Conservation (phyloP, 306 rosid genomes). For the Vigna nakashimae region DNA sequence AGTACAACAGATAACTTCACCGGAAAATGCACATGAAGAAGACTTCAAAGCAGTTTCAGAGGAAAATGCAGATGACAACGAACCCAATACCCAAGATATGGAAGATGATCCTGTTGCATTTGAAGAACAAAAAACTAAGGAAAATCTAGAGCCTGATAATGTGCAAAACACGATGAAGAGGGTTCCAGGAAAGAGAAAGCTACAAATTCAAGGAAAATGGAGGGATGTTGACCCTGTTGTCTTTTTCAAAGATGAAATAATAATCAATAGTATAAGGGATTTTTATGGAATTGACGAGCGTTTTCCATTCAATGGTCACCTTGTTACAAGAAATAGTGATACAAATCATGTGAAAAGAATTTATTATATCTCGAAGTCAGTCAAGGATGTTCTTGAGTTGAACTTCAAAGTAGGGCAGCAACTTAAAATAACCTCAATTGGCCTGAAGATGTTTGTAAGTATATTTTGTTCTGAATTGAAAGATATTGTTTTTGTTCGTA, state of each 20-base stretch:
- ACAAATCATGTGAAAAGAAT: slow-evolving; percentile 85
- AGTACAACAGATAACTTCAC: slow-evolving; percentile 45
- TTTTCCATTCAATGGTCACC: slow-evolving; percentile 85
- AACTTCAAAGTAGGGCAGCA: slow-evolving; percentile 90
- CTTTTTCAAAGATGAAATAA: slow-evolving; percentile 79
- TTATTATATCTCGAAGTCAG: slow-evolving; percentile 85
- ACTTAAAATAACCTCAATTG: slow-evolving; percentile 93
- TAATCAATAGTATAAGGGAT: slow-evolving; percentile 71
- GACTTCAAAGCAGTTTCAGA: slow-evolving; percentile 56
- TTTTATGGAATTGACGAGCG: slow-evolving; percentile 83
- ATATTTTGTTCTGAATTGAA: slow-evolving; percentile 37
- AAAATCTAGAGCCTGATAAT: slow-evolving; percentile 47
- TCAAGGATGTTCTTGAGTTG: slow-evolving; percentile 86
- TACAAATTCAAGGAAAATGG: slow-evolving; percentile 91
- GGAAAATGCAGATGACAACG: slow-evolving; percentile 56
- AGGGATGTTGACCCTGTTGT: slow-evolving; percentile 97
- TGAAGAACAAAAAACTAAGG: slow-evolving; percentile 54
- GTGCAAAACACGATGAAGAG: slow-evolving; percentile 49
- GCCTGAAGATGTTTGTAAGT: slow-evolving; percentile 99
- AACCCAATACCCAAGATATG: slow-evolving; percentile 48
- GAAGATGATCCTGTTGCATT: slow-evolving; percentile 47
- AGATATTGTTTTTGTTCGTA: slow-evolving; percentile 7
- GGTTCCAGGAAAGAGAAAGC: slow-evolving; percentile 71
- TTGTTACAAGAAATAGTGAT: slow-evolving; percentile 82
- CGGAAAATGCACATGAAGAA: slow-evolving; percentile 54